Conservation (phyloP, 139 green algal genomes). For the Mesotaenium endlicherianum region DNA sequence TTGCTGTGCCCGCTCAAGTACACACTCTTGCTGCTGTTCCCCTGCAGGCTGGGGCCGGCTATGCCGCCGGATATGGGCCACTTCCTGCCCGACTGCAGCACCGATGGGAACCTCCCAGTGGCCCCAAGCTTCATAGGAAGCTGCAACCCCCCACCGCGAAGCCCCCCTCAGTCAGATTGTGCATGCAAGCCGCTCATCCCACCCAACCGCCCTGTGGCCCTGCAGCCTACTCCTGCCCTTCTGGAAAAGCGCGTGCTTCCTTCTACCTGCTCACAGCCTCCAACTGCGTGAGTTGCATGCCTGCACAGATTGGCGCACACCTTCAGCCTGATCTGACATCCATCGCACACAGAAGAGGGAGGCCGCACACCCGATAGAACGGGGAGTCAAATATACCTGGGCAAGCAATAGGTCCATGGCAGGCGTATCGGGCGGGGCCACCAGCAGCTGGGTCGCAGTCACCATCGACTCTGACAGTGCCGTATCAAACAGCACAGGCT, state of each 20-base stretch:
- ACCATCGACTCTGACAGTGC: constrained; percentile 2
- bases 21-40: background rate
- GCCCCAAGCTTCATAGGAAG: background rate
- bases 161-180: no score
- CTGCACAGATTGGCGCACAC: no score
- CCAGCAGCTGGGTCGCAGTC: background rate
- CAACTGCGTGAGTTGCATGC: no score
- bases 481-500: constrained; percentile 2
- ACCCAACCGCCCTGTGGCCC: no score
- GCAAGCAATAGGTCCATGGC: no score
- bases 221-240: no score
- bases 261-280: background rate
- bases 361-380: no score
- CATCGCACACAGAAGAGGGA: no score
- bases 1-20: background rate
- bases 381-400: no score
- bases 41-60: background rate
- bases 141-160: background rate
- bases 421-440: background rate
- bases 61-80: background rate
- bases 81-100: background rate
- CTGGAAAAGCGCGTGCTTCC: background rate
- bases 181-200: background rate
- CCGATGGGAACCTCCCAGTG: background rate
- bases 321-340: no score